Evolutionary conservation across 225 moss, liverwort and hornwort species (phyloP).

Genomic region (Sphagnum contortum): DNA sequence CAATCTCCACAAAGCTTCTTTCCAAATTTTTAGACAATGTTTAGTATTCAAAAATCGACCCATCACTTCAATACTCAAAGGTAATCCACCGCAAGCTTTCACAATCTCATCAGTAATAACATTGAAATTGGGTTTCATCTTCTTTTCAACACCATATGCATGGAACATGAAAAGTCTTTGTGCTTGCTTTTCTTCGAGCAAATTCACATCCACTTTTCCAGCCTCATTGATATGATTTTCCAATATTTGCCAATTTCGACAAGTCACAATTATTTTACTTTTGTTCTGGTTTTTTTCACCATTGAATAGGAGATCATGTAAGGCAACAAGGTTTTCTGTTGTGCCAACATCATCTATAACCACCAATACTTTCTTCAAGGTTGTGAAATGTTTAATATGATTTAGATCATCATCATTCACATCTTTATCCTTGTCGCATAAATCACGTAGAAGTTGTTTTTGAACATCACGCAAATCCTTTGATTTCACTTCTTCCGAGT

Average conservation of each 20-base stretch:
- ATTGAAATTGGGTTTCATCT: neutral
- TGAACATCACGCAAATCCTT: too few relatives aligned
- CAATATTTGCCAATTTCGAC: slow-evolving; percentile 2
- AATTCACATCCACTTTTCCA: neutral
- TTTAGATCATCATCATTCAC: too few relatives aligned
- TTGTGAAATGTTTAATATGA: too few relatives aligned
- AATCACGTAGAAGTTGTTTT: neutral
- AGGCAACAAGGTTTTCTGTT: too few relatives aligned
- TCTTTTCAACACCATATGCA: neutral
- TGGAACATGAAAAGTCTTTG: neutral
- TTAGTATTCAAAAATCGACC: neutral
- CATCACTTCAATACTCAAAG: neutral
- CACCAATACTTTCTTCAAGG: too few relatives aligned
- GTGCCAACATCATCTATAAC: too few relatives aligned
- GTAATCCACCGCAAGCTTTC: neutral
- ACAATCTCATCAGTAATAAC: neutral
- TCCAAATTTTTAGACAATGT: neutral
- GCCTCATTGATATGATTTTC: too few relatives aligned
- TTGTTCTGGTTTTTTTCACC: too few relatives aligned
- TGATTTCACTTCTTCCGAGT: too few relatives aligned
- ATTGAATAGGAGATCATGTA: too few relatives aligned
- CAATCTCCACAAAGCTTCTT: neutral
- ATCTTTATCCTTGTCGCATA: too few relatives aligned
- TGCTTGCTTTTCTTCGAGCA: neutral
- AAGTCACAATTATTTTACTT: slow-evolving; percentile 1